Evolutionary conservation across 202 grass and related monocot species (phyloP), one percentile per base, ranked within the genome.

Genomic region (Musa balbisiana): DNA sequence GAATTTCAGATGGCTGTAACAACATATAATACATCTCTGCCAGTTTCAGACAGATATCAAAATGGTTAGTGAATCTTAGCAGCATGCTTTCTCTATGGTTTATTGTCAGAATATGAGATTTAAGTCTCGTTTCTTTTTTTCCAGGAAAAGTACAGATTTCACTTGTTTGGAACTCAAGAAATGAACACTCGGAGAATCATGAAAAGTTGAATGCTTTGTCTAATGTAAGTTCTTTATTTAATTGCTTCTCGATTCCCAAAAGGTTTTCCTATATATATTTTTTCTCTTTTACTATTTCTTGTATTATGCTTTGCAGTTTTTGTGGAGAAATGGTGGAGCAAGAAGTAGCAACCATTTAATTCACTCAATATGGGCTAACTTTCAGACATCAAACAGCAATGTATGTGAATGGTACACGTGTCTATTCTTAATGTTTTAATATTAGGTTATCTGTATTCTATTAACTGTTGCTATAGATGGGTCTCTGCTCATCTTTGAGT

Each of bases 321-420:
- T 93, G 76, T 93, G 90, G 90, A 88, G 51, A 89, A 87, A 84
- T 70, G 90, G 88, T 68, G 94, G 94, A 76, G 79, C 86, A 66
- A 89, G 53, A 62, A 82, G 86, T 82, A 86, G 25, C 64, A 55
- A 72, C 26, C 74, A 97, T 86, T 83, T 97, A 64, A 86, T 97
- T 50, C 94, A 97, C 83, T 97, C 94, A 54, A 74, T 91, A 86
- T 97, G 94, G 90, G 88, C 83, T 22, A 93, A 97, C 81, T 97
- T 97, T 87, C 90, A 93, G 76, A 97, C 94, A 77, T 87, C 93
- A 78, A 81, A 77, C 25, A 91, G 87, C 84, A 97, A 97, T 66
- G 93, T 97, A 89, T 84, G 88, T 80, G 67, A 83, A 49, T 13
- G 52, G 55, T 22, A 20, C 49, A 10, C 55, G 6, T 68, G n/a